These are phyloP conservation scores for Colletotrichum sp. DNA, from an alignment of 2,329 filamentous ascomycete genomes.

Conservation along the genomic window DNA sequence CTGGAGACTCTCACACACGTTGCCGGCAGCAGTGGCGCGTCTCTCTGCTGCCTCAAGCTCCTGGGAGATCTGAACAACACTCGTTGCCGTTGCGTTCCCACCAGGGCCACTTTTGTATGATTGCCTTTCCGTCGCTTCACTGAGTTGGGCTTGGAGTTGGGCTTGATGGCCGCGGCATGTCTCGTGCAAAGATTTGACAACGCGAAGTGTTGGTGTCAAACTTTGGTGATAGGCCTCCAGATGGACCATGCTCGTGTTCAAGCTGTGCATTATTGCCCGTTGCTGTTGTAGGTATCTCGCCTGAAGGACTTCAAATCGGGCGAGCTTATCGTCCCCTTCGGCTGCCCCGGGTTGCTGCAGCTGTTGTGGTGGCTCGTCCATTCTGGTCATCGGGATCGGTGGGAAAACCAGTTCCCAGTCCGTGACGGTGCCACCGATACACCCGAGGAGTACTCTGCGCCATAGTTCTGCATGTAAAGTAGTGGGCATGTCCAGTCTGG, in stretches of 20 bases:
- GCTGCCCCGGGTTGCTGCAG: not conserved
- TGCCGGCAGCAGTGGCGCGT: not conserved
- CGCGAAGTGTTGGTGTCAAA: not conserved
- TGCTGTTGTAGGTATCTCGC: not conserved
- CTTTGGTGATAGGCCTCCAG: not conserved
- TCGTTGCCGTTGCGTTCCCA: not conserved
- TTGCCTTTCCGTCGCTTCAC: not conserved
- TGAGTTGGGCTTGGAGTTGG: not conserved
- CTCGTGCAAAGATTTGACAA: not conserved
- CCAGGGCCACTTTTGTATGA: not conserved
- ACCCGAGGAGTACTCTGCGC: not conserved
- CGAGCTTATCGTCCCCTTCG: not conserved
- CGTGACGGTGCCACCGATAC: not conserved
- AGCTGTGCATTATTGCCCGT: not conserved
- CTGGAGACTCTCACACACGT: not conserved
- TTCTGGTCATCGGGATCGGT: not conserved
- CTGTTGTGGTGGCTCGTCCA: not conserved
- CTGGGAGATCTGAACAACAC: not conserved
- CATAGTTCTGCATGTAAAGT: not conserved
- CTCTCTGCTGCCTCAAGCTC: not conserved
- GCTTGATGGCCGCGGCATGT: not conserved
- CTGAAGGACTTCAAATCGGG: not conserved
- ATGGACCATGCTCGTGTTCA: not conserved
- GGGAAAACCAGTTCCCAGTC: not conserved
- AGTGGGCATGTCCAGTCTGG: not conserved